Conservation (phyloP, 495 filamentous ascomycete genomes). For the Neurospora terricola region DNA sequence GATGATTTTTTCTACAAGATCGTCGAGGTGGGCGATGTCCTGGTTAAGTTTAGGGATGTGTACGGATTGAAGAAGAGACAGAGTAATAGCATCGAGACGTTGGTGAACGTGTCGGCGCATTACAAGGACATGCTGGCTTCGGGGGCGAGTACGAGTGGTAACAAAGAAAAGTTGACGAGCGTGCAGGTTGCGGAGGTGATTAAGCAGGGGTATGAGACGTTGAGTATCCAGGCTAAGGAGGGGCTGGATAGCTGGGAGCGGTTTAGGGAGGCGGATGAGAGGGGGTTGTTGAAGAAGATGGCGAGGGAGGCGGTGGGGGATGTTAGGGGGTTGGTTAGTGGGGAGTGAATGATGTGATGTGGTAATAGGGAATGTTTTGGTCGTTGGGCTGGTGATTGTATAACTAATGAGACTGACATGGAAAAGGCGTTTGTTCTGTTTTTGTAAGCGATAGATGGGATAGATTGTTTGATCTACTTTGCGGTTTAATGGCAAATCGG, state of each 20-base stretch:
- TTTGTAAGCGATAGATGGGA: neutral
- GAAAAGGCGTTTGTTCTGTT: neutral
- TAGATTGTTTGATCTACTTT: neutral
- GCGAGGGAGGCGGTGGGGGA: slow-evolving; percentile 66
- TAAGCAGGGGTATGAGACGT: slow-evolving; percentile 88
- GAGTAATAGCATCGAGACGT: slow-evolving; percentile 64
- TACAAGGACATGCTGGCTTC: slow-evolving; percentile 66
- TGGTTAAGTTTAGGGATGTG: slow-evolving; percentile 71
- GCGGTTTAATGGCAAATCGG: neutral
- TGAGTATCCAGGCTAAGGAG: slow-evolving; percentile 77
- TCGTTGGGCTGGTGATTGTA: no score
- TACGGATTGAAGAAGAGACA: slow-evolving; percentile 48
- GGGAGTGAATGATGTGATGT: no score
- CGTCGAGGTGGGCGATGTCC: slow-evolving; percentile 78
- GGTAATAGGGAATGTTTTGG: no score
- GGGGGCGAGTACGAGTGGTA: slow-evolving; percentile 31
- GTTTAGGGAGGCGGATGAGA: slow-evolving; percentile 69
- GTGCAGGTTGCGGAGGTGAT: slow-evolving; percentile 83
- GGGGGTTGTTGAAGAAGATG: slow-evolving; percentile 73
- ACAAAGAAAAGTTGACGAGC: slow-evolving; percentile 55
- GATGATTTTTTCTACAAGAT: slow-evolving; percentile 98
- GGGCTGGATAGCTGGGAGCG: slow-evolving; percentile 71
- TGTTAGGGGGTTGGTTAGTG: slow-evolving; percentile 40
- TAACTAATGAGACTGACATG: no score
- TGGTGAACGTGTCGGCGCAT: slow-evolving; percentile 76